Evolutionary conservation across 2,329 filamentous ascomycete genomes (phyloP), one percentile per base, ranked within the genome.

Genomic region (Colletotrichum navitas): DNA sequence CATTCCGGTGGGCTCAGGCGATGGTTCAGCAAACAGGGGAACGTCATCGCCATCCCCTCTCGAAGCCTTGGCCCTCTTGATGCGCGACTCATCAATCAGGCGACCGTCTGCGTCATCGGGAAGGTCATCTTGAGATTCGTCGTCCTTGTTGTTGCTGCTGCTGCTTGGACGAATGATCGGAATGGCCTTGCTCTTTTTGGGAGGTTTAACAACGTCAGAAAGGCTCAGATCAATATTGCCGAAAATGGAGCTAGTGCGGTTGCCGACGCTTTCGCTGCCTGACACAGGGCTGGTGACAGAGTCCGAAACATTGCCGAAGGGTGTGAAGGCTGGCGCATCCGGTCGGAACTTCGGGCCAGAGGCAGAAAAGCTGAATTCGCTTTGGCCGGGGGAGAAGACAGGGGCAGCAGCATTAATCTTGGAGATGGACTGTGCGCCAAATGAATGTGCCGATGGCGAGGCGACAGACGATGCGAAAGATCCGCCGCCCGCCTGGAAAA

Each of bases 141-240:
- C 26, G 24, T 76, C 71, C 24, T 77, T 74, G 3, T 85, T 83
- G n/a, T 58, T 55, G n/a, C 66, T 61, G 76, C 85, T 90, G 76
- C 85, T 90, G 68, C 90, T 85, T 1, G 93, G 93, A 49, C 86
- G 87, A 12, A 95, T 82, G 73, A 97, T 97, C 0, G 94, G 93
- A 66, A 97, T 88, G 12, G 94, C 94, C 82, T 96, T 98, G 5
- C 91, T 93, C 76, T 90, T 90, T 81, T 93, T 94, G 0, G 83
- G 80, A 8, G 91, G 88, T 76, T 92, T 92, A 36, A 89, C 82
- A 61, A 90, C 86, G 29, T 93, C 90, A 18, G 87, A 85, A 41
- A 86, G 80, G 66, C 85, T 88, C 41, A 93, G 82, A 73, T 90
- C 88, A 74, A 95, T 91, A 52, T 90, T 91, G 60, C 90, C 87